phyloP scores from a whole-genome alignment of 768 basidiomycete genomes.

The Lactarius hatsudake region DNA sequence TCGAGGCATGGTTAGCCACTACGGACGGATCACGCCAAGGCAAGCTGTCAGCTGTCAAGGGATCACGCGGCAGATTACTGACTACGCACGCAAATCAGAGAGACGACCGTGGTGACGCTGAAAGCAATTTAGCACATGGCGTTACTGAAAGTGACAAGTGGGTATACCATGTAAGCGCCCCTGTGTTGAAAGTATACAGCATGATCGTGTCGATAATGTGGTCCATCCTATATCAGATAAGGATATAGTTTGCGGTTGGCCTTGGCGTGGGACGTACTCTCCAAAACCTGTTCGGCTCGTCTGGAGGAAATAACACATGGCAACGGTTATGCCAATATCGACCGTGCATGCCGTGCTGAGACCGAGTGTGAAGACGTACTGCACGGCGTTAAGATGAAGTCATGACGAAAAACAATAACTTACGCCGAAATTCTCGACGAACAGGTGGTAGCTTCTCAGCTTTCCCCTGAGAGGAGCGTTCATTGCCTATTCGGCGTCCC shows the following conservation, averaged over 20 bases:
- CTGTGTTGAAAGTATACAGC: slow-evolving; percentile 25
- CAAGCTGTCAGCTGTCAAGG: neutral
- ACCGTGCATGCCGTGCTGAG: slow-evolving; percentile 13
- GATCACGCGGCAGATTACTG: neutral
- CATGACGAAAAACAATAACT: neutral
- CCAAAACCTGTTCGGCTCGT: slow-evolving; percentile 21
- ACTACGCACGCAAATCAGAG: slow-evolving; percentile 14
- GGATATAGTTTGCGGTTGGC: neutral
- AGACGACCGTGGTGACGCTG: slow-evolving; percentile 9
- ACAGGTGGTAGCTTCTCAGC: slow-evolving; percentile 3
- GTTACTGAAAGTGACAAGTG: too few species aligned
- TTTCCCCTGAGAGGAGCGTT: neutral
- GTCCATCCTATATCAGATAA: slow-evolving; percentile 11
- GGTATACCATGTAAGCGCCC: slow-evolving; percentile 18
- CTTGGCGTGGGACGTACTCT: neutral
- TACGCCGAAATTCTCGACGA: slow-evolving; percentile 13
- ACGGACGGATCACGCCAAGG: neutral
- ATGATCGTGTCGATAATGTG: slow-evolving; percentile 20
- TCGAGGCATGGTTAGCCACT: slow-evolving; percentile 20
- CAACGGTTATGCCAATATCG: slow-evolving; percentile 9
- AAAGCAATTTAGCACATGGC: neutral
- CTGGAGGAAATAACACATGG: slow-evolving; percentile 22
- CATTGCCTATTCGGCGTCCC: neutral
- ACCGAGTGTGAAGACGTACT: slow-evolving; percentile 25
- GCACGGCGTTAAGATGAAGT: neutral